These are phyloP conservation scores for Hypoxylon lienhwacheense DNA, from an alignment of 495 filamentous ascomycete species.

Conservation along the genomic window DNA sequence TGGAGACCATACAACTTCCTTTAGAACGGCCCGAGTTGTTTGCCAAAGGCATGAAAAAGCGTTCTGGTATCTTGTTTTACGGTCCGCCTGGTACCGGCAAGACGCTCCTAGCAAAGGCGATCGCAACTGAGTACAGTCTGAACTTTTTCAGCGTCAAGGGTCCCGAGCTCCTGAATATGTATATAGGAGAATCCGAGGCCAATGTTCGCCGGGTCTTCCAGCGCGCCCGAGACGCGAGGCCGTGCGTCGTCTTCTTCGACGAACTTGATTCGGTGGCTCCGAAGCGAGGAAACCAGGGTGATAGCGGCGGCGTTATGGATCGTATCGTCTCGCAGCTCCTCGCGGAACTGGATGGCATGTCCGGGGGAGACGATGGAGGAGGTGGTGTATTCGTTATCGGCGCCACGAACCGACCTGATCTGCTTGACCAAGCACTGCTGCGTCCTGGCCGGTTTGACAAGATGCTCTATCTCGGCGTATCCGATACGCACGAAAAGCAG, in stretches of 20 bases:
- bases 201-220: constrained; percentile 97
- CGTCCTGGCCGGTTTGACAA: constrained; percentile 96
- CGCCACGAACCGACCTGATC: constrained; percentile 91
- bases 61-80: constrained; percentile 96
- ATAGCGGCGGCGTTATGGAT: constrained; percentile 98
- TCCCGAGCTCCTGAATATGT: constrained; percentile 97
- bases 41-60: constrained; percentile 98
- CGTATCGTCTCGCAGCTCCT: constrained; percentile 94
- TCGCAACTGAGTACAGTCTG: constrained; percentile 95
- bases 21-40: constrained; percentile 93
- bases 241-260: constrained; percentile 98
- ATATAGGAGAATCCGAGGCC: constrained; percentile 97
- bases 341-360: constrained; percentile 97
- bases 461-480: constrained; percentile 96
- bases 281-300: constrained; percentile 95
- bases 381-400: constrained; percentile 97
- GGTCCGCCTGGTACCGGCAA: constrained; percentile 97
- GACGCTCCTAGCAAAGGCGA: constrained; percentile 94
- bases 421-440: constrained; percentile 87
- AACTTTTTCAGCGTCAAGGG: constrained; percentile 99
- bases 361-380: constrained; percentile 76
- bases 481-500: constrained; percentile 96
- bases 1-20: constrained; percentile 95
- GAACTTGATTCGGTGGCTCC: constrained; percentile 96
- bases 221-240: constrained; percentile 88